phyloP scores from a whole-genome alignment of 2,329 filamentous ascomycete genomes.

The Aaosphaeria arxii region DNA sequence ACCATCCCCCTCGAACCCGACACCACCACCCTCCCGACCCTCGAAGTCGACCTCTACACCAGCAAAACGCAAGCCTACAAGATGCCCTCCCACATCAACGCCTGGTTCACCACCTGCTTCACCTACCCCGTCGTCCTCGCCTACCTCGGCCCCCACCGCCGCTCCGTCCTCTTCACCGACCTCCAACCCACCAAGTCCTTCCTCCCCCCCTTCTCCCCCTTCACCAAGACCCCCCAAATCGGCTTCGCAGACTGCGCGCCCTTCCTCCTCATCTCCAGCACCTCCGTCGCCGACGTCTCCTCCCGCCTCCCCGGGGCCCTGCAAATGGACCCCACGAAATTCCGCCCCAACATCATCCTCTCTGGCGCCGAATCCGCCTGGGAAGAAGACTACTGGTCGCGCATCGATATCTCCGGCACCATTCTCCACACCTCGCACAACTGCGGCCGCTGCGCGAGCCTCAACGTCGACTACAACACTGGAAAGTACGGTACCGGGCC shows the following conservation, averaged over 20 bases:
- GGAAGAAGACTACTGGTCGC: constrained; percentile 48
- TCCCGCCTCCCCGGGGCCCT: constrained; percentile 31
- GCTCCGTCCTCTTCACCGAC: constrained; percentile 39
- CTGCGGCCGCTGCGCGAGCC: constrained; percentile 44
- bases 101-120: constrained; percentile 45
- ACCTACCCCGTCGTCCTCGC: constrained; percentile 42
- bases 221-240: constrained; percentile 39
- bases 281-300: constrained; percentile 67
- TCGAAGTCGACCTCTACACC: constrained; percentile 44
- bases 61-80: constrained; percentile 42
- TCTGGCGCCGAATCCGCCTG: constrained; percentile 38
- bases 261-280: constrained; percentile 68
- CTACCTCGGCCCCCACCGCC: constrained; percentile 42
- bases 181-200: constrained; percentile 25
- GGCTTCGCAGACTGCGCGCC: constrained; percentile 74
- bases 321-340: constrained; percentile 46
- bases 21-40: constrained; percentile 27
- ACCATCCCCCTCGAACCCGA: constrained; percentile 42
- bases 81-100: constrained; percentile 41
- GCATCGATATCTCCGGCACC: constrained; percentile 32
- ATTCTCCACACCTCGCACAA: constrained; percentile 43
- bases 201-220: constrained; percentile 17
- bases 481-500: constrained; percentile 38
- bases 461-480: constrained; percentile 49
- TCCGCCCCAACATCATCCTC: constrained; percentile 47